Evolutionary conservation across 129 eudicot genomes (phyloP), one percentile per base, ranked within the genome.

Genomic region (Rutidosis leptorrhynchoides): DNA sequence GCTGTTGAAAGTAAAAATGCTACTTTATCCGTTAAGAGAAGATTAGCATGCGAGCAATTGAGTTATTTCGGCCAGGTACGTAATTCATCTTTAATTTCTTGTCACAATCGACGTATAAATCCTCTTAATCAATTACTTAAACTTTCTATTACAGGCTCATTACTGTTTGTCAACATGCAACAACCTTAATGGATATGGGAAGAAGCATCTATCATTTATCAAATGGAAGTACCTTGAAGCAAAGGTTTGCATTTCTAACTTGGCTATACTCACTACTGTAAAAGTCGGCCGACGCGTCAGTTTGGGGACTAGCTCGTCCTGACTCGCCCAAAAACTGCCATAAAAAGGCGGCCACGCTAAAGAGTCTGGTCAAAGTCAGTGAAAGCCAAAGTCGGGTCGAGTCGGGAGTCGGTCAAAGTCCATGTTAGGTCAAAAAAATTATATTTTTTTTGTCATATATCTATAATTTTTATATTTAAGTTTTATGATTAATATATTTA

Each of bases 201-300:
- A 90, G 86, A 94, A 94, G 83, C 97, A 83, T 45, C 51, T 72
- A 24, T 80, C 80, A 59, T 94, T 94, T 63, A 80, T 89, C 71
- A 94, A 84, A 78, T 94, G 96, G 89, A 94, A 94, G 66, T 89
- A 76, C 76, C 83, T 94, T 2, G 88, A 94, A 79, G 92, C 99
- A 67, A 94, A 94, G 96, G 98, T 88, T 45, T 46, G 54, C 71
- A 30, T 67, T 29, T 11, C 42, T 35, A 8, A 35, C 14, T 1
- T n/a, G 43, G 43, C 43, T 12, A 35, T 5, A 35, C 43, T 35
- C 6, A 33, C 56, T 51, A 26, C 9, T 42, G 10, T 7, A 46
- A n/a, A n/a, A n/a, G n/a, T n/a, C n/a, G n/a, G n/a, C n/a, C n/a
- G n/a, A n/a, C n/a, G n/a, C n/a, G n/a, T n/a, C n/a, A n/a, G n/a